A percentile compares a stretch with the other conserved stretches of the same genome.
Evolutionary conservation across 352 stramenopile genomes (phyloP).

Genomic region (Phytophthora tentaculata): DNA sequence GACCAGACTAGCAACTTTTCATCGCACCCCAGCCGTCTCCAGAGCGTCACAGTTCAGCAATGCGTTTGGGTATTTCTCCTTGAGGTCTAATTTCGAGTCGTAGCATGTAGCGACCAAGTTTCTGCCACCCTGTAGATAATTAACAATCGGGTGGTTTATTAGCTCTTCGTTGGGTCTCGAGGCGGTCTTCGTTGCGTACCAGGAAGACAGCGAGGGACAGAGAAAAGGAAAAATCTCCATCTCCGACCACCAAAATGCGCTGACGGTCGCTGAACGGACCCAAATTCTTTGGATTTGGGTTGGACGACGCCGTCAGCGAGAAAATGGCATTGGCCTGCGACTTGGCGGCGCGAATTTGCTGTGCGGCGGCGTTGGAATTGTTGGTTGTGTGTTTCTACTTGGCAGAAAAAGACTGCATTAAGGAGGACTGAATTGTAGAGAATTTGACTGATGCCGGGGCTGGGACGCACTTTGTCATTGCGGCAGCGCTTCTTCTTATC

Average conservation of each 20-base stretch:
- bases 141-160: slow-evolving; percentile 10
- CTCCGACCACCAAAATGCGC: slow-evolving; percentile 82
- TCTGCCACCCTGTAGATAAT: slow-evolving; percentile 49
- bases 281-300: slow-evolving; percentile 85
- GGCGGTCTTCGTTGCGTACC: slow-evolving; percentile 29
- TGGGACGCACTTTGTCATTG: slow-evolving; percentile 37
- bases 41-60: slow-evolving; percentile 74
- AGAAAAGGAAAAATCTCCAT: slow-evolving; percentile 88
- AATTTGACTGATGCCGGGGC: neutral
- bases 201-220: slow-evolving; percentile 76
- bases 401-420: neutral
- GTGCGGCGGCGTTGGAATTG: slow-evolving; percentile 12
- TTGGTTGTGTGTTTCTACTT: slow-evolving; percentile 29
- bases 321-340: slow-evolving; percentile 76
- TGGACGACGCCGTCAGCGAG: slow-evolving; percentile 69
- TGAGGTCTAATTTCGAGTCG: slow-evolving; percentile 69
- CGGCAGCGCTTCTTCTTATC: slow-evolving; percentile 38
- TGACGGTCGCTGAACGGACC: slow-evolving; percentile 79
- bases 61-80: slow-evolving; percentile 77
- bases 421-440: neutral
- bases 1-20: neutral
- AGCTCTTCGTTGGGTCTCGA: neutral
- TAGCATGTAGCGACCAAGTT: slow-evolving; percentile 81
- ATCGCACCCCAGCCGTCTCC: slow-evolving; percentile 65
- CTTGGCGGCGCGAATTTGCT: slow-evolving; percentile 51